A percentile compares a stretch with the other conserved stretches of the same genome.
Evolutionary conservation across 2,329 filamentous ascomycete genomes (phyloP).

Genomic region (Nannizziopsis arthrosporioides): DNA sequence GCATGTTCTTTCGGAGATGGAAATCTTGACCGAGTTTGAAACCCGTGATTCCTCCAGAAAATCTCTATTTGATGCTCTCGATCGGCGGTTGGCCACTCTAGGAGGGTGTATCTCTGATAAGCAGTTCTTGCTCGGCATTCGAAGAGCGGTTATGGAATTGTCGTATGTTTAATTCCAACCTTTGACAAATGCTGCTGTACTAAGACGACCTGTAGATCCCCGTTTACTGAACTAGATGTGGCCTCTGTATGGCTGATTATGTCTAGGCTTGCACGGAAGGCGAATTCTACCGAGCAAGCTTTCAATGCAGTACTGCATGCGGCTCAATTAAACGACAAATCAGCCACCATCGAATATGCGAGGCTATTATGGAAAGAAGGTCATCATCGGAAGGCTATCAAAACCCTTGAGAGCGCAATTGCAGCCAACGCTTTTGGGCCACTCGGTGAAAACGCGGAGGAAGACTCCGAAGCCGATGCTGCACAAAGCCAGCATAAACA

Average conservation of each 20-base stretch:
- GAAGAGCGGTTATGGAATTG: slow-evolving; percentile 77
- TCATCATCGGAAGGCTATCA: slow-evolving; percentile 88
- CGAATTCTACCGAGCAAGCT: slow-evolving; percentile 70
- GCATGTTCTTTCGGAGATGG: slow-evolving; percentile 78
- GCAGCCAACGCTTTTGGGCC: slow-evolving; percentile 61
- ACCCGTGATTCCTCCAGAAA: slow-evolving; percentile 20
- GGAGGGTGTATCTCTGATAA: slow-evolving; percentile 87
- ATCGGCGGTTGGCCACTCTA: slow-evolving; percentile 72
- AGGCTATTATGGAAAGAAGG: slow-evolving; percentile 87
- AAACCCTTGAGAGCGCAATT: slow-evolving; percentile 78
- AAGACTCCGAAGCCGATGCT: slow-evolving; percentile 27
- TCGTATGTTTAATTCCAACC: slow-evolving; percentile 28
- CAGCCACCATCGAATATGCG: slow-evolving; percentile 87
- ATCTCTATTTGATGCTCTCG: slow-evolving; percentile 45
- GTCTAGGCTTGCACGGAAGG: slow-evolving; percentile 74
- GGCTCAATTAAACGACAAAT: slow-evolving; percentile 68
- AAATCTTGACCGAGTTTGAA: slow-evolving; percentile 53
- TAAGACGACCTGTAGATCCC: slow-evolving; percentile 23
- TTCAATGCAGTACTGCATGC: slow-evolving; percentile 91
- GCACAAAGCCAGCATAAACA: slow-evolving; percentile 35
- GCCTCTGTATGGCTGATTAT: slow-evolving; percentile 77
- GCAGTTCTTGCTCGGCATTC: slow-evolving; percentile 77
- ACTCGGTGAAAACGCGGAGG: slow-evolving; percentile 28
- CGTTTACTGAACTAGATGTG: slow-evolving; percentile 60
- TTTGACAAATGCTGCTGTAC: neutral